phyloP scores from a whole-genome alignment of 805 yeast species.

The Cyberlindnera nakhonratchasimensis region DNA sequence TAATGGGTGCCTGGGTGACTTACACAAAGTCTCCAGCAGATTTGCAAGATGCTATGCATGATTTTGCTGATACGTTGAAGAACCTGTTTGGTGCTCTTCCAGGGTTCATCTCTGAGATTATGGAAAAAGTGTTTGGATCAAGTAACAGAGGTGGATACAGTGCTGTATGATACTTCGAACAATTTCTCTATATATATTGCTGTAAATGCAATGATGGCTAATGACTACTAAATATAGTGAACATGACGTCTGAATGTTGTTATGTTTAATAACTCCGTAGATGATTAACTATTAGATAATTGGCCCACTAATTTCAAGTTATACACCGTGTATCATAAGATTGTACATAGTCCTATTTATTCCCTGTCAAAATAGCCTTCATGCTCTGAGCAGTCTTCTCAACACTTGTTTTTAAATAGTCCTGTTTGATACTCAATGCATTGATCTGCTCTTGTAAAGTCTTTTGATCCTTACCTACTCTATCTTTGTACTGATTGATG shows the following conservation, averaged over 20 bases:
- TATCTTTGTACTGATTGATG: slow-evolving; percentile 43
- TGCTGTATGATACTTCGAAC: slow-evolving; percentile 57
- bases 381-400: slow-evolving; percentile 68
- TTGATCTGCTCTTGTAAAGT: slow-evolving; percentile 55
- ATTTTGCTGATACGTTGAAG: slow-evolving; percentile 64
- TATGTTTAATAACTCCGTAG: no score
- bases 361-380: slow-evolving; percentile 37
- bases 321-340: no score
- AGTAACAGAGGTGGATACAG: slow-evolving; percentile 83
- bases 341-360: no score
- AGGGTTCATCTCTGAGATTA: slow-evolving; percentile 61
- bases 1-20: slow-evolving; percentile 73
- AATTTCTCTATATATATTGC: neutral
- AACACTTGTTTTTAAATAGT: slow-evolving; percentile 71
- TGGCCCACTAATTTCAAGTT: no score
- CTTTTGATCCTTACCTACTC: slow-evolving; percentile 48
- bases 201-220: neutral
- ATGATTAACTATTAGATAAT: no score
- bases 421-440: slow-evolving; percentile 62
- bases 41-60: slow-evolving; percentile 67
- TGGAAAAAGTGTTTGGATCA: slow-evolving; percentile 61
- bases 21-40: slow-evolving; percentile 65
- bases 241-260: no score
- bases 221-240: no score
- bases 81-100: slow-evolving; percentile 61